Evolutionary conservation across 2,329 filamentous ascomycete species (phyloP).

Genomic region (Colletotrichum plurivorum): DNA sequence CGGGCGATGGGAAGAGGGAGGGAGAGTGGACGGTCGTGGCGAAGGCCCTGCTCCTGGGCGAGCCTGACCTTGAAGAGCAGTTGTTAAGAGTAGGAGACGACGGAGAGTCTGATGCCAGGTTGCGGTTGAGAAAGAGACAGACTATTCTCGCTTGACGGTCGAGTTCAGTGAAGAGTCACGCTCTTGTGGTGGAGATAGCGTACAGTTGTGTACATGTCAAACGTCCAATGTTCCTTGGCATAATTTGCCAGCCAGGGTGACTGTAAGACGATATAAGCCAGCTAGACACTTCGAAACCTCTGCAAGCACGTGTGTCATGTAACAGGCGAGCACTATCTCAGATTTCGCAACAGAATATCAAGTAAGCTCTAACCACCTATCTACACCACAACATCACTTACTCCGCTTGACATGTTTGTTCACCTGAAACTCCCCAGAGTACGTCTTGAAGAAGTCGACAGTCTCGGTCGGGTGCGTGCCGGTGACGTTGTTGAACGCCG

Average conservation of each 20-base stretch:
- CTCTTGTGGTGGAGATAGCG: too few species aligned
- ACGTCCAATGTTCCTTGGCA: too few species aligned
- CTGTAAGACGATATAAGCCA: too few species aligned
- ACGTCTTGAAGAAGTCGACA: constrained; percentile 63
- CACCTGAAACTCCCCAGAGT: constrained; percentile 55
- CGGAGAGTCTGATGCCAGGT: not conserved
- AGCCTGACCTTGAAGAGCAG: not conserved
- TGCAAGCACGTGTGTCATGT: too few species aligned
- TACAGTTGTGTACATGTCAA: too few species aligned
- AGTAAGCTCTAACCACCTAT: too few species aligned
- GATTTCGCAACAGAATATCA: too few species aligned
- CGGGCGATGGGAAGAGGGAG: not conserved
- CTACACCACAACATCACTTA: too few species aligned
- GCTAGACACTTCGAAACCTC: too few species aligned
- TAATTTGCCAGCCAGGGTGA: too few species aligned
- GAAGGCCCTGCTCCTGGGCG: constrained; percentile 13
- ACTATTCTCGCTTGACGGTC: not conserved
- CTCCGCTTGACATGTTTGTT: constrained; percentile 49
- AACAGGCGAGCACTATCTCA: too few species aligned
- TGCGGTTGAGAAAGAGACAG: not conserved
- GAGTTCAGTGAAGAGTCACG: not conserved
- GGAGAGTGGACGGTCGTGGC: constrained; percentile 7
- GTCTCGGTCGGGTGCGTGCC: constrained; percentile 61
- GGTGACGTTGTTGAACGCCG: constrained; percentile 64
- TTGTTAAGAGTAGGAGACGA: too few species aligned